Evolutionary conservation across 352 stramenopile genomes (phyloP).

Genomic region (Pythium sp.): DNA sequence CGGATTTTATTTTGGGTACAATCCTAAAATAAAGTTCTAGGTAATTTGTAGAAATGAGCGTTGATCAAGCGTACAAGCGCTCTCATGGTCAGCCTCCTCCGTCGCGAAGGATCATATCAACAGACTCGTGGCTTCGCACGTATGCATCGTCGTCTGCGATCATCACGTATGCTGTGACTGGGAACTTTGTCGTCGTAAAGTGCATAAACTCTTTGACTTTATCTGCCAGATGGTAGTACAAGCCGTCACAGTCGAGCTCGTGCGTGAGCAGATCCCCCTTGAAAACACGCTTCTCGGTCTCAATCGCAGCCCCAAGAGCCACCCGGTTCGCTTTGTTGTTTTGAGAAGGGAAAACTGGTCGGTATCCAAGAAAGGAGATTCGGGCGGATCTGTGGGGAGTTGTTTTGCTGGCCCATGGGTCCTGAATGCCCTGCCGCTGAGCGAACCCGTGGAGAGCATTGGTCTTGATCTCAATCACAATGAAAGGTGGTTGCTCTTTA

Average conservation of each 20-base stretch:
- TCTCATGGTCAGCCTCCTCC: background rate
- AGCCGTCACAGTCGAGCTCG: slow-evolving; percentile 49
- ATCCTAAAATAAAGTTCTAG: too few species aligned
- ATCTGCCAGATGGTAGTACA: slow-evolving; percentile 42
- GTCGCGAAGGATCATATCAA: background rate
- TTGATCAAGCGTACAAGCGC: slow-evolving; percentile 27
- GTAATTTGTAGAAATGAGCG: too few species aligned
- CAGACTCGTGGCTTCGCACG: slow-evolving; percentile 26
- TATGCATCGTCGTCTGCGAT: slow-evolving; percentile 69
- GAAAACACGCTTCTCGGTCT: slow-evolving; percentile 32
- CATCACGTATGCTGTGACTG: slow-evolving; percentile 33
- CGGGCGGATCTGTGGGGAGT: slow-evolving; percentile 13
- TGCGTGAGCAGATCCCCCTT: slow-evolving; percentile 51
- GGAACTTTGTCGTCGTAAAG: slow-evolving; percentile 19
- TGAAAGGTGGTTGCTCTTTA: slow-evolving; percentile 3
- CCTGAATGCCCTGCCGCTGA: slow-evolving; percentile 38
- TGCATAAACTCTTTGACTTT: slow-evolving; percentile 64
- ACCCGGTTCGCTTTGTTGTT: background rate
- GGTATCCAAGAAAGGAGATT: slow-evolving; percentile 33
- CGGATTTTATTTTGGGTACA: too few species aligned
- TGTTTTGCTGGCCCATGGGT: slow-evolving; percentile 31
- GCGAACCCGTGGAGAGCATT: slow-evolving; percentile 30
- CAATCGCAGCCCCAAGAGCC: slow-evolving; percentile 12
- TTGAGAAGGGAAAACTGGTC: background rate
- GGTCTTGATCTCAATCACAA: slow-evolving; percentile 46